These are phyloP conservation scores for Eimeria necatrix DNA, from an alignment of 169 alveolate species.

Conservation along the genomic window DNA sequence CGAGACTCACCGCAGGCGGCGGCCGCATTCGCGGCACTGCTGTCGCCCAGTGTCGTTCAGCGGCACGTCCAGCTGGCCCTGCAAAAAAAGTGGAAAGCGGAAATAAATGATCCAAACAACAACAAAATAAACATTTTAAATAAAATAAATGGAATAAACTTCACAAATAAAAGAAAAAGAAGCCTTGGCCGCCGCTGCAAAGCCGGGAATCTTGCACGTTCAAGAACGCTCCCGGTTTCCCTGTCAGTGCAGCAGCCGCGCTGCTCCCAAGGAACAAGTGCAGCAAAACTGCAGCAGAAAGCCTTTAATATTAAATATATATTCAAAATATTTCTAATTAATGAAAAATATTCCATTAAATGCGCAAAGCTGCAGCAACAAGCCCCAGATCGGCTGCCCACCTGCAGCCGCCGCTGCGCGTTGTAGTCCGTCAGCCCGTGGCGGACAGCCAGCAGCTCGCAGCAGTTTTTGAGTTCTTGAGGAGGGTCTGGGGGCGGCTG, in stretches of 20 bases:
- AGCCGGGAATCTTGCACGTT: too few species aligned
- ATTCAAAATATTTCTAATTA: too few species aligned
- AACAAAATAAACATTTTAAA: too few species aligned
- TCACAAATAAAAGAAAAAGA: not conserved
- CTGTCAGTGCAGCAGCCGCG: not conserved
- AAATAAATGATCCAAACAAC: not conserved
- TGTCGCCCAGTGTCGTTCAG: slow-evolving; percentile 63
- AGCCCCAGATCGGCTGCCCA: not conserved
- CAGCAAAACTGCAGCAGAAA: too few species aligned
- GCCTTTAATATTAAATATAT: too few species aligned
- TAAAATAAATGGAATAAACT: not conserved
- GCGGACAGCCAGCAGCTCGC: slow-evolving; percentile 71
- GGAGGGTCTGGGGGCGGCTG: too few species aligned
- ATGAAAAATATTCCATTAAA: not conserved
- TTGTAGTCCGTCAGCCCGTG: slow-evolving; percentile 75
- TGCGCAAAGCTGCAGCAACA: not conserved
- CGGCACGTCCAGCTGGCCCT: slow-evolving; percentile 78
- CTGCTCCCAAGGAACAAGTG: too few species aligned
- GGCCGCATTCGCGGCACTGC: slow-evolving; percentile 65
- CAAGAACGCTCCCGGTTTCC: not conserved
- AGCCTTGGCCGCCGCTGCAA: not conserved
- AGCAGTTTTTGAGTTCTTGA: not conserved
- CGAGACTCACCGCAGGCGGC: not conserved
- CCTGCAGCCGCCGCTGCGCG: slow-evolving; percentile 63
- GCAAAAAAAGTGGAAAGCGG: not conserved